These are phyloP conservation scores for Incumbomyces lentus DNA, from an alignment of 2,329 filamentous ascomycete genomes.

Conservation along the genomic window DNA sequence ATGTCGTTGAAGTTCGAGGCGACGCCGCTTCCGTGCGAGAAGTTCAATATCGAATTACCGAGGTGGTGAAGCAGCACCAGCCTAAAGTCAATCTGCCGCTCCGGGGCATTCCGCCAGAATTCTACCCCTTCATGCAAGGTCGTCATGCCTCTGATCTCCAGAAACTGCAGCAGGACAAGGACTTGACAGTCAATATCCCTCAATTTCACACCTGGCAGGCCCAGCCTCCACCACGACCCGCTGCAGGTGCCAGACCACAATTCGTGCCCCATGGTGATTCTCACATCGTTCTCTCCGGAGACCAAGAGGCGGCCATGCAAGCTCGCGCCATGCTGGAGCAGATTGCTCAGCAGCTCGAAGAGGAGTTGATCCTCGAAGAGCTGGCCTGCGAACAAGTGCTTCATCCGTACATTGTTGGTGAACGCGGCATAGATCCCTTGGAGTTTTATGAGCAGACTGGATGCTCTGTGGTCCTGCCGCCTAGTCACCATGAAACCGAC, in stretches of 20 bases:
- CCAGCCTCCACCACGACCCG: slow-evolving; percentile 55
- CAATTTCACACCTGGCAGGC: slow-evolving; percentile 64
- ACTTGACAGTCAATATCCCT: slow-evolving; percentile 73
- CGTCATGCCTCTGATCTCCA: slow-evolving; percentile 58
- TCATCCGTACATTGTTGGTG: slow-evolving; percentile 90
- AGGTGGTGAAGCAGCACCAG: slow-evolving; percentile 77
- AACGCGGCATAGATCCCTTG: slow-evolving; percentile 66
- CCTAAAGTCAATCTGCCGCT: slow-evolving; percentile 73
- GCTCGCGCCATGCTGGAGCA: slow-evolving; percentile 72
- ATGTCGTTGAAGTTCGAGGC: slow-evolving; percentile 82
- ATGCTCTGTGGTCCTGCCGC: slow-evolving; percentile 74
- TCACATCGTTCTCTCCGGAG: slow-evolving; percentile 76
- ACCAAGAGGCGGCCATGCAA: slow-evolving; percentile 70
- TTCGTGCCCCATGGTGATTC: slow-evolving; percentile 64
- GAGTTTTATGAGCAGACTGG: slow-evolving; percentile 86
- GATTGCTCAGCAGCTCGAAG: slow-evolving; percentile 63
- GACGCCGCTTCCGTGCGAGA: slow-evolving; percentile 79
- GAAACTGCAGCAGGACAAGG: slow-evolving; percentile 60
- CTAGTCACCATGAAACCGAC: slow-evolving; percentile 67
- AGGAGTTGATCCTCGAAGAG: slow-evolving; percentile 66
- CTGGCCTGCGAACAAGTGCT: slow-evolving; percentile 73
- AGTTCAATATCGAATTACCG: slow-evolving; percentile 72
- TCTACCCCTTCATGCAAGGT: slow-evolving; percentile 90
- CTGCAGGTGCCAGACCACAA: slow-evolving; percentile 40
- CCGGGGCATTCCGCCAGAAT: slow-evolving; percentile 76